Evolutionary conservation across 2,329 filamentous ascomycete genomes (phyloP).

Genomic region (Stemphylium vesicarium): DNA sequence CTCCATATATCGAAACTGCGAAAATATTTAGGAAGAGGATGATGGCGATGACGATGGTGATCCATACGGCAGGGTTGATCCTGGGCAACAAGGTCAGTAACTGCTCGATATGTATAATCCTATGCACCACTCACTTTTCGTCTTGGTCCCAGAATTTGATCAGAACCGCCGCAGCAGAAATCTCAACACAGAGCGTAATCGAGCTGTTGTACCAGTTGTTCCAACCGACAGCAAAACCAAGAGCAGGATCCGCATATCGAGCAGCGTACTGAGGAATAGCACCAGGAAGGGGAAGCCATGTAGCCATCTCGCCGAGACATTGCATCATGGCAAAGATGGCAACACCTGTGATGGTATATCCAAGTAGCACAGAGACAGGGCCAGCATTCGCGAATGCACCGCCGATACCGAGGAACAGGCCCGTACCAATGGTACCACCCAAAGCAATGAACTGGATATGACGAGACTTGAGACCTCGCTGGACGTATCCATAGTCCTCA

Average conservation of each 20-base stretch:
- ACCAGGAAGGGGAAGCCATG: conserved; percentile 50
- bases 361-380: conserved; percentile 46
- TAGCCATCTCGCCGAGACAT: conserved; percentile 52
- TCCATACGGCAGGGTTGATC: conserved; percentile 38
- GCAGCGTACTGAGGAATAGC: conserved; percentile 46
- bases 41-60: conserved; percentile 44
- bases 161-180: conserved; percentile 43
- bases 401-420: conserved; percentile 46
- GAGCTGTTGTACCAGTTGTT: conserved; percentile 42
- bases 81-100: conserved; percentile 3
- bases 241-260: conserved; percentile 56
- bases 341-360: conserved; percentile 44
- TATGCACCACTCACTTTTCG: conserved; percentile 15
- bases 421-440: conserved; percentile 60
- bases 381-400: conserved; percentile 42
- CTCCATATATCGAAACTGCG: conserved; percentile 49
- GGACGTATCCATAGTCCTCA: conserved; percentile 18
- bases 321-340: conserved; percentile 51
- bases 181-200: conserved; percentile 47
- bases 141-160: conserved; percentile 45
- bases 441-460: conserved; percentile 67
- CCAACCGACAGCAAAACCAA: conserved; percentile 37
- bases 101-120: not conserved
- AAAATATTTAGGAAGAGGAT: conserved; percentile 46
- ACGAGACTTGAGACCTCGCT: conserved; percentile 54